A percentile compares a stretch with the other conserved stretches of the same genome.
These are phyloP conservation scores for Ceratocystis cubensis DNA, from an alignment of 2,329 filamentous ascomycete species.

Conservation along the genomic window DNA sequence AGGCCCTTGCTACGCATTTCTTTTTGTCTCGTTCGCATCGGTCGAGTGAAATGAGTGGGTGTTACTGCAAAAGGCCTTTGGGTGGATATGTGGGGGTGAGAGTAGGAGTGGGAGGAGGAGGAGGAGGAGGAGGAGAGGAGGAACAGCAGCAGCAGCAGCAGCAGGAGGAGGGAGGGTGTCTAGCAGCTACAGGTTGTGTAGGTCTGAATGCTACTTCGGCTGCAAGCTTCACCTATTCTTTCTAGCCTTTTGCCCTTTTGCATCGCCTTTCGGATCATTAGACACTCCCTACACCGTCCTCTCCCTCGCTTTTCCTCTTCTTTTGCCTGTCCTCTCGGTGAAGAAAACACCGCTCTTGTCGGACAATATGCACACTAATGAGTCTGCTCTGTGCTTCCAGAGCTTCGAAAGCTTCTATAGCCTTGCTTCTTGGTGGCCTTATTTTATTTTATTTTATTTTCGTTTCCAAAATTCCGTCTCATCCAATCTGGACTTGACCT, in stretches of 20 bases:
- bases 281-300: not conserved
- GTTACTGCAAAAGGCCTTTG: not conserved
- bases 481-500: not conserved
- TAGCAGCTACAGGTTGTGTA: not conserved
- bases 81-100: not conserved
- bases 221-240: not conserved
- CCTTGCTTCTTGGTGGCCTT: not conserved
- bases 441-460: too few relatives aligned
- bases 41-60: not conserved
- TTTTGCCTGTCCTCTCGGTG: not conserved
- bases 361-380: slow-evolving; percentile 10
- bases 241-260: not conserved
- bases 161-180: not conserved
- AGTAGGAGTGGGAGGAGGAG: too few relatives aligned
- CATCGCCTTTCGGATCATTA: not conserved
- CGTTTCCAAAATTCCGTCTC: not conserved
- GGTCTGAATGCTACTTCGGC: not conserved
- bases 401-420: slow-evolving; percentile 4
- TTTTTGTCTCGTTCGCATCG: not conserved
- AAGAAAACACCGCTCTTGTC: not conserved
- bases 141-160: not conserved
- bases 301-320: not conserved
- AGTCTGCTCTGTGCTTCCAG: not conserved
- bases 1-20: too few relatives aligned
- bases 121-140: not conserved